Evolutionary conservation across 768 basidiomycete genomes (phyloP), one percentile per base, ranked within the genome.

Genomic region (Termitomyces sp.): DNA sequence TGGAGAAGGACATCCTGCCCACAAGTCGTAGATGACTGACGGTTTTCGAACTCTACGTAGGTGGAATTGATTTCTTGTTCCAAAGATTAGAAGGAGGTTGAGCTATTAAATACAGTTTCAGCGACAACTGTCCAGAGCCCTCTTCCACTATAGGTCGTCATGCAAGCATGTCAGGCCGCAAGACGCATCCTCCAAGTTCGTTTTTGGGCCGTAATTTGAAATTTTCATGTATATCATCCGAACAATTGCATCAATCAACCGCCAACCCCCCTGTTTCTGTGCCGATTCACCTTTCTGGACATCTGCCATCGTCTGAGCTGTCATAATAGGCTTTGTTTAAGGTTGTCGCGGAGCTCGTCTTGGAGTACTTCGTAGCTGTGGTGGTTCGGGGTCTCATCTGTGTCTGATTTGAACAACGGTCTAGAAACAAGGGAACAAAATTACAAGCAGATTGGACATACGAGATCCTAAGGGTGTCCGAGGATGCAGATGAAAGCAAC

Each of bases 251-350:
- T 82, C 78, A 49, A 75, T 65, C 58, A 62, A 69, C 58, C 77
- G 73, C 88, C 88, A 90, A 61, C 71, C 75, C 55, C 81, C 79
- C 68, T 86, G 80, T 62, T 73, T 82, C 70, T 87, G 82, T 15
- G 69, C 59, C n/a, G 83, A 80, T 70, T 87, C 84, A 50, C 75
- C 72, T 67, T 78, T 81, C 88, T 88, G 89, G 55, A 84, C 84
- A 44, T 85, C 81, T 37, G 84, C 85, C 68, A 91, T 89, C 31
- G 82, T 79, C 61, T 85, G 82, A 4, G 83, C 81, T 39, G 84
- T 77, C 65, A 78, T 62, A 39, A 64, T 61, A 58, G 72, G 64
- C 55, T 69, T 73, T 45, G 72, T 61, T 31, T 73, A 39, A 18
- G n/a, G 63, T 37, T 39, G 46, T 57, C 67, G 68, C 63, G 67